Evolutionary conservation across 1,139 yeast genomes (phyloP).

Genomic region (Lodderomyces pseudojiufengensis): DNA sequence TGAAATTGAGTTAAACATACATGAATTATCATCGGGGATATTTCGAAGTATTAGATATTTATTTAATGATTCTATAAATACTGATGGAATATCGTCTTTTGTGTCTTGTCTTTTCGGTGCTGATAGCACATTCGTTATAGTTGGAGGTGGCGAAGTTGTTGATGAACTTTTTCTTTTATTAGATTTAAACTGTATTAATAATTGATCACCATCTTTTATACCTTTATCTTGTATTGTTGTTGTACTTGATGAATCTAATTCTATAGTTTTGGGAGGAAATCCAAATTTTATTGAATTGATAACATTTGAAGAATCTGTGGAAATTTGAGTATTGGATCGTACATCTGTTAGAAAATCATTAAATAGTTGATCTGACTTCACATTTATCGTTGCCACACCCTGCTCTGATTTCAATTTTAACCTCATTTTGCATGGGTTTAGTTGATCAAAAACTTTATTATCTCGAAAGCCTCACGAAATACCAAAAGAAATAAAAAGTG

Average conservation of each 20-base stretch:
- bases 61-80: constrained; percentile 18
- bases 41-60: constrained; percentile 48
- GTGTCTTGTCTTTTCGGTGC: constrained; percentile 8
- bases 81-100: constrained; percentile 26
- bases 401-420: constrained; percentile 21
- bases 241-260: constrained; percentile 17
- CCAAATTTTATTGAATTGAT: constrained; percentile 43
- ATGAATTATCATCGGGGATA: constrained; percentile 78
- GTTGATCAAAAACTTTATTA: too few species aligned
- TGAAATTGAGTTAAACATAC: constrained; percentile 67
- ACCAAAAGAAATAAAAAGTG: not conserved
- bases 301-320: constrained; percentile 13
- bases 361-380: constrained; percentile 11
- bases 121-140: not conserved
- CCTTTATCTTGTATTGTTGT: constrained; percentile 35
- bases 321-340: constrained; percentile 13
- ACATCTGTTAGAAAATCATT: constrained; percentile 20
- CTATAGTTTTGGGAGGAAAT: constrained; percentile 55
- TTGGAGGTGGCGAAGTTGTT: not conserved
- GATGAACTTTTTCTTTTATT: constrained; percentile 6
- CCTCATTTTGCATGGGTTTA: too few species aligned
- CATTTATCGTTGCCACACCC: constrained; percentile 17
- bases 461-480: not conserved
- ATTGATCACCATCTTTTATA: constrained; percentile 56
- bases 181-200: constrained; percentile 31